phyloP scores from a whole-genome alignment of 495 filamentous ascomycete genomes.

The Venustampulla echinocandica region DNA sequence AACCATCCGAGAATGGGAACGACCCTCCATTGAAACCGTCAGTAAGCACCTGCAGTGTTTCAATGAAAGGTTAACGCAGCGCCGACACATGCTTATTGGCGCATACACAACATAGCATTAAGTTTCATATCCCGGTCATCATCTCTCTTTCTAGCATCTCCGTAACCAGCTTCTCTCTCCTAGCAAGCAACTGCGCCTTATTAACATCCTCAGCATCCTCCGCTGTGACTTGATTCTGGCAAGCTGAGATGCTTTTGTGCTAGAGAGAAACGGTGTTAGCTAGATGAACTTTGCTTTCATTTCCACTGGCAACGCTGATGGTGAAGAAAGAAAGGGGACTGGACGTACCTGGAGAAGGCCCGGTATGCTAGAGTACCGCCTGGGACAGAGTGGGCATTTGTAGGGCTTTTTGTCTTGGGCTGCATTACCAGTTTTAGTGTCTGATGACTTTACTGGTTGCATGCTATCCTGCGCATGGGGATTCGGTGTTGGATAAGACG shows the following conservation, averaged over 20 bases:
- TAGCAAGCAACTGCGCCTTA: neutral
- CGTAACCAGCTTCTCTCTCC: constrained; percentile 9
- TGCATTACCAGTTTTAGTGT: neutral
- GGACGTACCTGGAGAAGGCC: neutral
- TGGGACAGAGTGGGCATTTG: neutral
- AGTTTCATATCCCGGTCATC: too few relatives aligned
- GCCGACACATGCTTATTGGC: too few relatives aligned
- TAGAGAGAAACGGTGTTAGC: neutral
- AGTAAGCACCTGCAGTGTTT: too few relatives aligned
- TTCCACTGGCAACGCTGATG: neutral
- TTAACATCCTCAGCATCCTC: neutral
- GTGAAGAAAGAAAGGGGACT: neutral
- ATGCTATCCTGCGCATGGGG: neutral
- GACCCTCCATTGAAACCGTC: too few relatives aligned
- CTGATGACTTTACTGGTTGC: neutral
- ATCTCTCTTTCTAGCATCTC: constrained; percentile 13
- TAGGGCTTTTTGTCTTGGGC: neutral
- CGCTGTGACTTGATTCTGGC: neutral
- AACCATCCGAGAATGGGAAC: too few relatives aligned
- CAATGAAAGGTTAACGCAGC: too few relatives aligned
- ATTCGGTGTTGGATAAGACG: neutral
- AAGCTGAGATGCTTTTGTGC: neutral
- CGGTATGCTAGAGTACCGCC: neutral
- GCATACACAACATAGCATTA: too few relatives aligned
- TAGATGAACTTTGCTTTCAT: too few relatives aligned